Percentiles rank a stretch among this genome's conserved stretches.
Conservation (phyloP, 345 rosid genomes). For the Punica granatum region DNA sequence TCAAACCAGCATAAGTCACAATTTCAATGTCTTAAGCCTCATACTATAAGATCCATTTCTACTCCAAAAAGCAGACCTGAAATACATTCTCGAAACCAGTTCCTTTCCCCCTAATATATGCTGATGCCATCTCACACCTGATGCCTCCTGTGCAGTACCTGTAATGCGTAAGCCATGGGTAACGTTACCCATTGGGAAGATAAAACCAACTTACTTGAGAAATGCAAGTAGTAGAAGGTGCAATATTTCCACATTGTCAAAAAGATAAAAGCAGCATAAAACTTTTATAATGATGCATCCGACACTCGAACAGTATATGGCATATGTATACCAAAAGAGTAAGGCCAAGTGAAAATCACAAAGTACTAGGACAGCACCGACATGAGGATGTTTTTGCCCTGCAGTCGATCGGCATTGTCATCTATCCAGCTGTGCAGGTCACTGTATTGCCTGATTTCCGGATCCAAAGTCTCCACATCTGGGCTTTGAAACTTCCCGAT, state of each 20-base stretch:
- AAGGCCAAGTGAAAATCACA: slow-evolving; percentile 1
- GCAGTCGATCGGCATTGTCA: slow-evolving; percentile 52
- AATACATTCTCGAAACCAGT: slow-evolving; percentile 75
- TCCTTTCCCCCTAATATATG: slow-evolving; percentile 87
- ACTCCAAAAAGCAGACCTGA: slow-evolving; percentile 47
- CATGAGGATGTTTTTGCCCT: slow-evolving; percentile 76
- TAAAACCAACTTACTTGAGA: background rate
- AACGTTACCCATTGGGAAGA: background rate
- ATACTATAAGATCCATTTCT: background rate
- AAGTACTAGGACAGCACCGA: slow-evolving; percentile 26
- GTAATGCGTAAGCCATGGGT: slow-evolving; percentile 7
- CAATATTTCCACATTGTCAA: background rate
- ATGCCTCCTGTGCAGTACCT: slow-evolving; percentile 99
- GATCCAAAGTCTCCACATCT: slow-evolving; percentile 74
- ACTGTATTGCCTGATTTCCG: slow-evolving; percentile 83
- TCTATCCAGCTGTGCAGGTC: slow-evolving; percentile 89
- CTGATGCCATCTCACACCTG: slow-evolving; percentile 98
- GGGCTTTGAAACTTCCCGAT: slow-evolving; percentile 69
- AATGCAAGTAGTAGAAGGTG: background rate
- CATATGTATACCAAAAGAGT: background rate
- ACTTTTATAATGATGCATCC: background rate
- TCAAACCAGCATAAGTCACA: background rate
- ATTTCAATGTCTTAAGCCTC: background rate
- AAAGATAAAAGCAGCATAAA: background rate
- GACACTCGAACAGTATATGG: too few species aligned